Evolutionary conservation across 1,284 basidiomycete genomes (phyloP).

Genomic region (Rhizoctonia solani): DNA sequence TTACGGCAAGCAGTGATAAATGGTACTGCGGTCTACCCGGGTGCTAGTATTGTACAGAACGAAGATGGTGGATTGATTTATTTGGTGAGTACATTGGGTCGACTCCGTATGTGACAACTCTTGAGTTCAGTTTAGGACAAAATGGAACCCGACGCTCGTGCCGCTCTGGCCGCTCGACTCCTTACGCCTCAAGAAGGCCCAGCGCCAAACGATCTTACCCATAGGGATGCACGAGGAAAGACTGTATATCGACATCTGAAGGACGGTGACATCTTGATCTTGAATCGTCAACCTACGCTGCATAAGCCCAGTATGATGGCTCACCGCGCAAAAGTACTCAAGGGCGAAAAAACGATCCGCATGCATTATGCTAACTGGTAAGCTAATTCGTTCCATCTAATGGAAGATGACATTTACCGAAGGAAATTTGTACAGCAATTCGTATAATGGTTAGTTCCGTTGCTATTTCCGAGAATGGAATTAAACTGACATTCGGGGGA

Average conservation of each 20-base stretch:
- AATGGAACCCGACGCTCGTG: conserved; percentile 83
- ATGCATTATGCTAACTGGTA: conserved; percentile 99
- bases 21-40: conserved; percentile 88
- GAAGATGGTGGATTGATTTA: conserved; percentile 90
- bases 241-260: conserved; percentile 96
- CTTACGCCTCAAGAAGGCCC: conserved; percentile 86
- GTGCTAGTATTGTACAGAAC: conserved; percentile 92
- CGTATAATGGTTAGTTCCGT: conserved; percentile 80
- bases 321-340: conserved; percentile 89
- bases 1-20: conserved; percentile 91
- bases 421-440: conserved; percentile 65
- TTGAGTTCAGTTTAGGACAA: conserved; percentile 63
- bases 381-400: conserved; percentile 44
- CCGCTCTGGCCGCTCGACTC: conserved; percentile 96
- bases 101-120: background rate
- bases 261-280: conserved; percentile 94
- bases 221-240: conserved; percentile 79
- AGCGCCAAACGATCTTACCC: conserved; percentile 52
- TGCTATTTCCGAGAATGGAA: background rate
- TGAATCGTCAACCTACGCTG: conserved; percentile 98
- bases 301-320: conserved; percentile 99
- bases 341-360: conserved; percentile 97
- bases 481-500: conserved; percentile 23
- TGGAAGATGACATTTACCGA: background rate
- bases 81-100: conserved; percentile 56